These are phyloP conservation scores for Yamadazyma membranifaciens DNA, from an alignment of 1,139 yeast genomes.

Conservation along the genomic window DNA sequence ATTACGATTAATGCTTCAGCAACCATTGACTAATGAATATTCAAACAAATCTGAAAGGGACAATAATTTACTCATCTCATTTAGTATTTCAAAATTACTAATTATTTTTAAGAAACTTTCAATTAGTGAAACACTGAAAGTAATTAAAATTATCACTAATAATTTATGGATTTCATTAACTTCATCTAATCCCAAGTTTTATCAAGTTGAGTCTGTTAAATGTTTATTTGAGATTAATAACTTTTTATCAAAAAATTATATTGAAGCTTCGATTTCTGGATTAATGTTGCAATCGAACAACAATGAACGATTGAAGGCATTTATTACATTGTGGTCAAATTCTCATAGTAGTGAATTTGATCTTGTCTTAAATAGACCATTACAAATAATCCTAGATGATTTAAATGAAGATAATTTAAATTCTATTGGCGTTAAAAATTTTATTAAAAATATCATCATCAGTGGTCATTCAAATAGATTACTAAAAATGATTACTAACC, in stretches of 20 bases:
- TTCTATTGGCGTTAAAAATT: slow-evolving; percentile 49
- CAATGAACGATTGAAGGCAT: slow-evolving; percentile 42
- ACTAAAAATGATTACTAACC: slow-evolving; percentile 54
- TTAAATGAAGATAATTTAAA: slow-evolving; percentile 43
- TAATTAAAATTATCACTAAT: slow-evolving; percentile 25
- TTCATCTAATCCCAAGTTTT: slow-evolving; percentile 43
- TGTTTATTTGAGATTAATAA: slow-evolving; percentile 41
- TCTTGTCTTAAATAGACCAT: slow-evolving; percentile 56
- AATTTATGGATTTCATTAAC: slow-evolving; percentile 48
- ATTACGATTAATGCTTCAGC: slow-evolving; percentile 27
- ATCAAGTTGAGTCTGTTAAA: slow-evolving; percentile 63
- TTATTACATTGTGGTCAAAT: slow-evolving; percentile 62
- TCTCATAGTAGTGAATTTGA: slow-evolving; percentile 44
- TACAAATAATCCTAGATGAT: slow-evolving; percentile 69
- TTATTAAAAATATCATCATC: slow-evolving; percentile 52
- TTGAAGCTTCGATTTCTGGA: slow-evolving; percentile 61
- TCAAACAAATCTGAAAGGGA: slow-evolving; percentile 13
- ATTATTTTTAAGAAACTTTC: slow-evolving; percentile 26
- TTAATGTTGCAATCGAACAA: slow-evolving; percentile 41
- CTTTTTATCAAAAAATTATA: slow-evolving; percentile 30
- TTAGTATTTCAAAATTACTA: slow-evolving; percentile 49
- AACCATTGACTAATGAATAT: slow-evolving; percentile 14
- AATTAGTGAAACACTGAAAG: slow-evolving; percentile 26
- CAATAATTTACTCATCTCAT: slow-evolving; percentile 27
- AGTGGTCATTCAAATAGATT: slow-evolving; percentile 60